These are phyloP conservation scores for Chloropicon primus DNA, from an alignment of 139 green algal genomes.

Conservation along the genomic window DNA sequence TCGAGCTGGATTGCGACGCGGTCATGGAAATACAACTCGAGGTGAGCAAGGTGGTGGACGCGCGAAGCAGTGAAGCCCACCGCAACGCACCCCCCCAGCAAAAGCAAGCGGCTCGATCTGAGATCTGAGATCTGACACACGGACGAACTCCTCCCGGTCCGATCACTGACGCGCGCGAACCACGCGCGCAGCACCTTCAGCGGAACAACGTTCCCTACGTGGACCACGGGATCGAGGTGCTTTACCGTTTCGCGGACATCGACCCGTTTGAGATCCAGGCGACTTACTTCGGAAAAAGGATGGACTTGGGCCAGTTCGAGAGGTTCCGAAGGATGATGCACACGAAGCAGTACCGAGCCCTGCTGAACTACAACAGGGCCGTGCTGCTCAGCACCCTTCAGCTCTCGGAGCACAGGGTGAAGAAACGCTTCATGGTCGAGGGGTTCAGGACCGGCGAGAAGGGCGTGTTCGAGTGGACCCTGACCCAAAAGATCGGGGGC, in stretches of 20 bases:
- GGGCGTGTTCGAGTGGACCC: not conserved
- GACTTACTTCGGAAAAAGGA: not conserved
- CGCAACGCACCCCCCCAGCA: too few species aligned
- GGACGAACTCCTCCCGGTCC: too few species aligned
- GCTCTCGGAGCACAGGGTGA: not conserved
- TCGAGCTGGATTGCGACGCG: not conserved
- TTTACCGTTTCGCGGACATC: not conserved
- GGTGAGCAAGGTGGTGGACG: too few species aligned
- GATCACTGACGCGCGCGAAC: too few species aligned
- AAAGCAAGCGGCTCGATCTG: too few species aligned
- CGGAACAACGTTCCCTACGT: not conserved
- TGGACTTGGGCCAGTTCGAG: not conserved
- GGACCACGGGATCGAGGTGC: not conserved
- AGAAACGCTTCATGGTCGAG: not conserved
- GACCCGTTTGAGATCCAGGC: not conserved
- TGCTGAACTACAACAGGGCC: not conserved
- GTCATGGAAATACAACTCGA: not conserved
- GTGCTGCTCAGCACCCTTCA: not conserved
- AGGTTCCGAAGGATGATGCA: not conserved
- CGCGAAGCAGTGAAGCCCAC: too few species aligned
- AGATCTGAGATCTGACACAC: too few species aligned
- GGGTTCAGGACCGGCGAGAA: not conserved
- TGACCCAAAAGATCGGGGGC: not conserved
- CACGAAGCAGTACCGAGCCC: not conserved
- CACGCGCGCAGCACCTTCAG: not conserved